Evolutionary conservation across 148 eudicot species (phyloP).

Genomic region (Persicaria maculosa): DNA sequence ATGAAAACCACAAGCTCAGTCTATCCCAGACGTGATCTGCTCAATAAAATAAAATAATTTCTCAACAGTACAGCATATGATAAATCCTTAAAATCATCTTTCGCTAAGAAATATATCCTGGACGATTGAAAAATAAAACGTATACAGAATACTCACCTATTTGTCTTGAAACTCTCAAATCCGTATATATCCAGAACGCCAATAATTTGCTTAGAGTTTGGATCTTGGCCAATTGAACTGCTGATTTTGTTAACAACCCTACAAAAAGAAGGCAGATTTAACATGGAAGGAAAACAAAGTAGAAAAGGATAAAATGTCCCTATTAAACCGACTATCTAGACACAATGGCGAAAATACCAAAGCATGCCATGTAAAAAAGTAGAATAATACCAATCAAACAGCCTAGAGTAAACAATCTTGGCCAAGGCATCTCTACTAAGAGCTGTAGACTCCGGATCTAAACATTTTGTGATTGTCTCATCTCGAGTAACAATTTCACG

Average conservation of each 20-base stretch:
- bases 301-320: background rate
- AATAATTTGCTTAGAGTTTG: constrained; percentile 63
- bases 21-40: background rate
- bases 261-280: constrained; percentile 18
- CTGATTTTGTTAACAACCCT: constrained; percentile 94
- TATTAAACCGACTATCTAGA: background rate
- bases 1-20: background rate
- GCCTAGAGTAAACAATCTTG: constrained; percentile 79
- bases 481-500: constrained; percentile 92
- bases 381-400: constrained; percentile 78
- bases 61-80: too few species aligned
- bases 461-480: constrained; percentile 76
- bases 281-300: background rate
- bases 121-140: too few species aligned
- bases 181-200: constrained; percentile 98
- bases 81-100: too few species aligned
- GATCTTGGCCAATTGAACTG: constrained; percentile 88
- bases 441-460: constrained; percentile 81
- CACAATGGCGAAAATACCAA: background rate
- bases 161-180: constrained; percentile 99
- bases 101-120: too few species aligned
- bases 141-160: constrained; percentile 79
- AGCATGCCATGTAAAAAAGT: constrained; percentile 6
- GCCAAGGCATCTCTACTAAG: constrained; percentile 91
- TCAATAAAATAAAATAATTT: constrained; percentile 14